These are phyloP conservation scores for Thelonectria olida DNA, from an alignment of 2,329 filamentous ascomycete genomes.

Conservation along the genomic window DNA sequence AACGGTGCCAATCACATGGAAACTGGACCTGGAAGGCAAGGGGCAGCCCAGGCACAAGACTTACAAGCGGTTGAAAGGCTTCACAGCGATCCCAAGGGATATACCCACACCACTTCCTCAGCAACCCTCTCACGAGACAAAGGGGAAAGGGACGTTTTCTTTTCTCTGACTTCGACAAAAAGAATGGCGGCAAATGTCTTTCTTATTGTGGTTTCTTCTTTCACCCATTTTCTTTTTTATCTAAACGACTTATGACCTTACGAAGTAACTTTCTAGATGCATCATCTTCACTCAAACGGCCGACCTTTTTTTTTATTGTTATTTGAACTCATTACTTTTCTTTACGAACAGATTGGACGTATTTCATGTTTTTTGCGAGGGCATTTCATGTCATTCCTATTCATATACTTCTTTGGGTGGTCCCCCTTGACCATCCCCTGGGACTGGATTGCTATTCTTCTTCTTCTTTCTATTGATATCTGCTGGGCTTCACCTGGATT, in stretches of 20 bases:
- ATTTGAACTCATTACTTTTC: constrained; percentile 8
- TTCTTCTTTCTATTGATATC: background rate
- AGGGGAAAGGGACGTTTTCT: constrained; percentile 21
- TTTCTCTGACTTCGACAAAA: constrained; percentile 16
- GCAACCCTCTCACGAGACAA: constrained; percentile 39
- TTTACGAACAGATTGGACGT: constrained; percentile 20
- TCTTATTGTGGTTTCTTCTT: constrained; percentile 7
- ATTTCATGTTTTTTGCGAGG: constrained; percentile 9
- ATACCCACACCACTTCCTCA: constrained; percentile 40
- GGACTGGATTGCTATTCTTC: background rate
- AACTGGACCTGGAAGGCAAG: constrained; percentile 21
- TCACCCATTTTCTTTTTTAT: background rate
- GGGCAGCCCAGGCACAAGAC: constrained; percentile 34
- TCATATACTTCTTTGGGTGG: background rate
- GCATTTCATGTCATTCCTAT: background rate
- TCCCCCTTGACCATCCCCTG: background rate
- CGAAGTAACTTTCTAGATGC: constrained; percentile 39
- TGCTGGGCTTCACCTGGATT: background rate
- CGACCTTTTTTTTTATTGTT: constrained; percentile 20
- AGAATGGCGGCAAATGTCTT: constrained; percentile 20
- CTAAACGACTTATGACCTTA: constrained; percentile 40
- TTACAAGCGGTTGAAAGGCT: constrained; percentile 51
- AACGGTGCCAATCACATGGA: constrained; percentile 24
- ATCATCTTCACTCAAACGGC: constrained; percentile 29
- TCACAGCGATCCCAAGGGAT: constrained; percentile 47